Conservation (phyloP, 2,329 filamentous ascomycete species). For the Boeremia exigua region DNA sequence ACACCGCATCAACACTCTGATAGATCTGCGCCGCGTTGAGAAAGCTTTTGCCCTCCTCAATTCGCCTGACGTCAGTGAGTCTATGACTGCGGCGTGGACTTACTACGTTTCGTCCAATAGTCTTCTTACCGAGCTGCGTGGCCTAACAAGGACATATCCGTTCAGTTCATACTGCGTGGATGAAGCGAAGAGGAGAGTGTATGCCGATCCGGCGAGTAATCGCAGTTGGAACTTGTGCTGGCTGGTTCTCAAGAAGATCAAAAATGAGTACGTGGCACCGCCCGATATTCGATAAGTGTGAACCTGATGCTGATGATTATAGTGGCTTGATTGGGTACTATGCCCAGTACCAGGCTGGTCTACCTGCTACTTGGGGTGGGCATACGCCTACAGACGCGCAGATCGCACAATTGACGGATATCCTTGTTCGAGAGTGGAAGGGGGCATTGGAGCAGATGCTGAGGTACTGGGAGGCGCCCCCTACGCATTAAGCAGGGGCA, state of each 20-base stretch:
- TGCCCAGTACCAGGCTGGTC: constrained; percentile 65
- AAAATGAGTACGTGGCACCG: constrained; percentile 63
- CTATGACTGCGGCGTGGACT: constrained; percentile 74
- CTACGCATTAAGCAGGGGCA: constrained; percentile 34
- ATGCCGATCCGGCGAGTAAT: constrained; percentile 68
- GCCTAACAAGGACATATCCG: constrained; percentile 70
- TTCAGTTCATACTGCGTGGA: constrained; percentile 69
- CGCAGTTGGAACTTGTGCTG: constrained; percentile 79
- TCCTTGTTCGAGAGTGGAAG: constrained; percentile 72
- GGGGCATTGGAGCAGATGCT: constrained; percentile 70
- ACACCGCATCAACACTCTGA: constrained; percentile 75
- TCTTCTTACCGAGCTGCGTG: constrained; percentile 72
- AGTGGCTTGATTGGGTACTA: constrained; percentile 68
- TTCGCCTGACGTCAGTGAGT: constrained; percentile 64
- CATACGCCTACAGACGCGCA: constrained; percentile 62
- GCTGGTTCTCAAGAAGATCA: constrained; percentile 71
- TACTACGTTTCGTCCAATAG: constrained; percentile 75
- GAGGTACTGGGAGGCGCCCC: constrained; percentile 69
- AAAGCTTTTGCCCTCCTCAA: constrained; percentile 66
- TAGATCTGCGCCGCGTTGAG: constrained; percentile 74
- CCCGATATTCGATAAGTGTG: background rate
- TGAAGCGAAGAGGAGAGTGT: constrained; percentile 69
- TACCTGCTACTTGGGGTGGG: constrained; percentile 74
- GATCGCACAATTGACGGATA: constrained; percentile 64
- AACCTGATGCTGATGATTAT: constrained; percentile 13